Percentiles rank a stretch among this genome's conserved stretches.
Evolutionary conservation across 2,329 filamentous ascomycete species (phyloP).

Genomic region (Fusarium longipes): DNA sequence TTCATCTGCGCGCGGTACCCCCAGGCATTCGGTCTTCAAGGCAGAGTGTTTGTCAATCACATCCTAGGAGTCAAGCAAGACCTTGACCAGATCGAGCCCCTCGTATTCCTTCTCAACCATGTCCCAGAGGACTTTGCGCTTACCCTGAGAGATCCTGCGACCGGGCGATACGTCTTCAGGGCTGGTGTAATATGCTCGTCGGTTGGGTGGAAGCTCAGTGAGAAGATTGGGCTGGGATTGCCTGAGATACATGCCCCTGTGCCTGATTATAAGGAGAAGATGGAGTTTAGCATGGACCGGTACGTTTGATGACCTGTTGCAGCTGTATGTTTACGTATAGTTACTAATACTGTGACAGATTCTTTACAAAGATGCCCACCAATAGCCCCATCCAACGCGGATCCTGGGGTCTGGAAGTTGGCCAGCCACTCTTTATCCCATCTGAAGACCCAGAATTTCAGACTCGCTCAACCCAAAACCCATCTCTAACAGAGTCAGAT

Average conservation of each 20-base stretch:
- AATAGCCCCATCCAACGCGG: constrained; percentile 83
- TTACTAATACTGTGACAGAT: constrained; percentile 59
- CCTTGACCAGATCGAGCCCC: constrained; percentile 70
- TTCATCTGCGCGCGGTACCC: constrained; percentile 85
- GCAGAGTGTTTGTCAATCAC: constrained; percentile 71
- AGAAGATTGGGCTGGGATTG: constrained; percentile 78
- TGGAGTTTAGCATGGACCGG: constrained; percentile 89
- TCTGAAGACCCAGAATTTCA: constrained; percentile 73
- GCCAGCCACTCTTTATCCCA: constrained; percentile 79
- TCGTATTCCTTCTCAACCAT: constrained; percentile 79
- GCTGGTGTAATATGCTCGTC: constrained; percentile 83
- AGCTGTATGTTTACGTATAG: fast-evolving
- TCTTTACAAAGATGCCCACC: constrained; percentile 81
- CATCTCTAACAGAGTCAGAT: constrained; percentile 66
- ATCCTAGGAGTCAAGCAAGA: constrained; percentile 73
- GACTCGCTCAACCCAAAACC: constrained; percentile 68
- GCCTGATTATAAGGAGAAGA: constrained; percentile 87
- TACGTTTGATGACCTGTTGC: constrained; percentile 51
- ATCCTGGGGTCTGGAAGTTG: constrained; percentile 85
- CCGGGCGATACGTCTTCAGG: constrained; percentile 78
- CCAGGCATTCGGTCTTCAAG: constrained; percentile 73
- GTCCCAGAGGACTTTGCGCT: constrained; percentile 88
- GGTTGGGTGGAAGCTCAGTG: constrained; percentile 80
- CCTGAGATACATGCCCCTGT: constrained; percentile 78
- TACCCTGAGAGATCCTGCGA: constrained; percentile 75